These are phyloP conservation scores for Solanum ossicruentum DNA, from an alignment of 257 asterid species.

Conservation along the genomic window DNA sequence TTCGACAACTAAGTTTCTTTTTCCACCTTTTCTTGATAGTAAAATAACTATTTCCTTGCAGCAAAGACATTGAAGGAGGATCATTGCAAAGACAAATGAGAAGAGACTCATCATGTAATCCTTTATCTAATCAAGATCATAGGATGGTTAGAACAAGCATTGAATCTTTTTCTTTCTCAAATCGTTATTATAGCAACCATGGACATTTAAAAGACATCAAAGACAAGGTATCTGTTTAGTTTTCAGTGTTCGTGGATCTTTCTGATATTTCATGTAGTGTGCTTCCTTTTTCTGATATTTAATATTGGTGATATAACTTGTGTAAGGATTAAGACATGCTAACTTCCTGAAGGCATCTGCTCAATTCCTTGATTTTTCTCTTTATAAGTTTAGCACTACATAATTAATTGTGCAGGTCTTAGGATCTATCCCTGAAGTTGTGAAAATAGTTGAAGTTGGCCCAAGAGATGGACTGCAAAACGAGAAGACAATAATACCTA, in stretches of 20 bases:
- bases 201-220: background rate
- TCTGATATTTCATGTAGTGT: background rate
- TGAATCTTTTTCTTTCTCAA: conserved; percentile 1
- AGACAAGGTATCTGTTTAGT: background rate
- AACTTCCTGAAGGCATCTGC: background rate
- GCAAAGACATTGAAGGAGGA: conserved; percentile 12
- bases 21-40: background rate
- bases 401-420: conserved; percentile 27
- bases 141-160: conserved; percentile 4
- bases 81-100: conserved; percentile 9
- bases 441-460: conserved; percentile 90
- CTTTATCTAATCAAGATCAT: conserved; percentile 11
- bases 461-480: conserved; percentile 92
- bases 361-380: background rate
- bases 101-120: conserved; percentile 9
- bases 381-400: background rate
- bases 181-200: background rate
- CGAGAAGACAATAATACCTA: conserved; percentile 73
- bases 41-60: conserved; percentile 6
- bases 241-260: background rate
- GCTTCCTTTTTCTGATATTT: background rate
- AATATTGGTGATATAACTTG: background rate
- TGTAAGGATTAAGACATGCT: background rate
- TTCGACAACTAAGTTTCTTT: background rate
- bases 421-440: conserved; percentile 49